Evolutionary conservation across 768 basidiomycete species (phyloP), one percentile per base, ranked within the genome.

Genomic region (Hysterangium stoloniferum): DNA sequence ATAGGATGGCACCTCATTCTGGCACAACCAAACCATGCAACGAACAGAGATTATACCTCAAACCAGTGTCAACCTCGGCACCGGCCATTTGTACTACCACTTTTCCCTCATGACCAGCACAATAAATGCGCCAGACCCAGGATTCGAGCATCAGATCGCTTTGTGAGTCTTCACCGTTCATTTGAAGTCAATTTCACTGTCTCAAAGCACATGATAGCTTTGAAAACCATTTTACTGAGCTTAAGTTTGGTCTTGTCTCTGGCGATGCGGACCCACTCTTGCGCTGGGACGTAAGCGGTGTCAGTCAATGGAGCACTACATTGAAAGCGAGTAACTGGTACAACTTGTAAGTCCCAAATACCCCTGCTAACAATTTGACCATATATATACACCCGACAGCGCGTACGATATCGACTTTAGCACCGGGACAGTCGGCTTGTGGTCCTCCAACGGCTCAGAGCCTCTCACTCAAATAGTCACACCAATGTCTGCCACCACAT

Each of bases 21-120:
- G 79, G 78, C 79, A 80, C 58, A 72, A 71, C 5, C 69, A 77
- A 54, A 70, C 59, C 8, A 63, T 76, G 65, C 69, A 73, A 60
- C 58, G 75, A 29, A 56, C 58, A 5, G 65, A 68, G 45, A 59
- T 68, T 17, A 66, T 68, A 38, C 64, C 66, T 2, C 64, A 71
- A 61, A 79, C 77, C 24, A 68, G 66, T 11, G 62, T 68, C 44
- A 81, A 80, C 62, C 64, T 82, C 20, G 78, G 80, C 2, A 66
- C 71, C 11, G 79, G 79, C 0, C 72, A 77, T 51, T 60, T 79
- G 48, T 81, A 72, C 66, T 81, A 81, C 63, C 80, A 81, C 65
- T 81, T 81, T 66, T 79, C 78, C 1, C 59, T 81, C 36, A 73
- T 66, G 66, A 72, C 66, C 31, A 62, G 70, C 22, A 55, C 58